These are phyloP conservation scores for Pseudocercospora macadamiae DNA, from an alignment of 2,329 filamentous ascomycete species.

Conservation along the genomic window DNA sequence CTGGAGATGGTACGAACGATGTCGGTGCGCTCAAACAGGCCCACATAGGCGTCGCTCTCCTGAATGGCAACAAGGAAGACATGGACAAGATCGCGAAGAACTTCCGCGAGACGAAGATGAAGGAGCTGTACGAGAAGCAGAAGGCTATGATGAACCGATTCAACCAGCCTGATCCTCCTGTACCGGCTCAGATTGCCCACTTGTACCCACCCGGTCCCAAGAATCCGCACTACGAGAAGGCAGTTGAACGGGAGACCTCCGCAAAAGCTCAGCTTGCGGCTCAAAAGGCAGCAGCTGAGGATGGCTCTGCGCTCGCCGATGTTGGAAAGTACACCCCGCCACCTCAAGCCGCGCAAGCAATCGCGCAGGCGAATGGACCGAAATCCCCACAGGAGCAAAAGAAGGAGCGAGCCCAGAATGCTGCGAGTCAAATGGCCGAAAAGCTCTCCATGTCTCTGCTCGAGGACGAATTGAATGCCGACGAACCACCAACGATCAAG, in stretches of 20 bases:
- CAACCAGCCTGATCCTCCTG: slow-evolving; percentile 89
- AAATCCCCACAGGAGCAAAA: slow-evolving; percentile 54
- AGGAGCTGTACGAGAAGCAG: slow-evolving; percentile 98
- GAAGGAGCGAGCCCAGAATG: slow-evolving; percentile 64
- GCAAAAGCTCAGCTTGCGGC: slow-evolving; percentile 67
- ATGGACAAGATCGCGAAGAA: slow-evolving; percentile 91
- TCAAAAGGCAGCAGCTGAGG: slow-evolving; percentile 55
- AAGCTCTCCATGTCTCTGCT: slow-evolving; percentile 85
- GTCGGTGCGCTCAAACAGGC: slow-evolving; percentile 97
- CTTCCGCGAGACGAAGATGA: slow-evolving; percentile 93
- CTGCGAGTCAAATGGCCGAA: slow-evolving; percentile 79
- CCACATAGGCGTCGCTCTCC: slow-evolving; percentile 91
- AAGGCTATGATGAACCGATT: slow-evolving; percentile 88
- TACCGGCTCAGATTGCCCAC: slow-evolving; percentile 90
- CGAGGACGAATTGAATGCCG: slow-evolving; percentile 83
- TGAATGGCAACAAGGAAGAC: slow-evolving; percentile 93
- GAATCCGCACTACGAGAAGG: slow-evolving; percentile 94
- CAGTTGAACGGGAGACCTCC: slow-evolving; percentile 81
- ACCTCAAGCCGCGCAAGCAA: slow-evolving; percentile 22
- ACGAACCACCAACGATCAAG: slow-evolving; percentile 93
- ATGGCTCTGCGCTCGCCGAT: slow-evolving; percentile 31
- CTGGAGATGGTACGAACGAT: slow-evolving; percentile 96
- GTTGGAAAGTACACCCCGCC: slow-evolving; percentile 32
- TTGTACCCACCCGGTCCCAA: slow-evolving; percentile 86
- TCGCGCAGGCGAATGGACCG: slow-evolving; percentile 3